Percentiles rank a stretch among this genome's conserved stretches.
Conservation (phyloP, 768 basidiomycete species). For the Tulasnella sp. region DNA sequence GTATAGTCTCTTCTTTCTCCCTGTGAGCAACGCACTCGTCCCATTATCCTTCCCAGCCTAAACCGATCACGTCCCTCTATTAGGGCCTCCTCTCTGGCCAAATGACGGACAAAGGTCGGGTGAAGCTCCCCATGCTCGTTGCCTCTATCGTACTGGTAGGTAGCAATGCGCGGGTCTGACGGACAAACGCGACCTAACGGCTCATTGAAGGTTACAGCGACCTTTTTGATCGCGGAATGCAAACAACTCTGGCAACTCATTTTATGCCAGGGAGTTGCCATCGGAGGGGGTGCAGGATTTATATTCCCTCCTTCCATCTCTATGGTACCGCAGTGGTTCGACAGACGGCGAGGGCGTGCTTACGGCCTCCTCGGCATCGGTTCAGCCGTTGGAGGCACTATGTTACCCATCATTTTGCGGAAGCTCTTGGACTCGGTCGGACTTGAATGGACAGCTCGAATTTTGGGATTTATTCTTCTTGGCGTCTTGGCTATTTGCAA, state of each 20-base stretch:
- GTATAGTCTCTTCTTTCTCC: conserved; percentile 29
- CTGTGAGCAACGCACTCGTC: background rate
- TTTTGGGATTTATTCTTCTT: conserved; percentile 21
- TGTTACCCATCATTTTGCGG: conserved; percentile 36
- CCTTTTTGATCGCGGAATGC: conserved; percentile 29
- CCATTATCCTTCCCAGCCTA: no score
- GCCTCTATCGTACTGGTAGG: conserved; percentile 10
- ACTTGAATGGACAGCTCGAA: conserved; percentile 24
- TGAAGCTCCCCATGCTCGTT: conserved; percentile 2
- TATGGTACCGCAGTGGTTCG: conserved; percentile 29
- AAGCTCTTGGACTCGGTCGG: conserved; percentile 35
- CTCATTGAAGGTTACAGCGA: background rate
- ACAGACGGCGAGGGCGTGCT: conserved; percentile 55
- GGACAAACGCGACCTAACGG: background rate
- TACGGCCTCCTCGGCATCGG: conserved; percentile 62
- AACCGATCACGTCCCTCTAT: background rate
- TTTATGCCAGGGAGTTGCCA: conserved; percentile 29
- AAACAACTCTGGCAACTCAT: conserved; percentile 32
- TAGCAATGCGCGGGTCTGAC: background rate
- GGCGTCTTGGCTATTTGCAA: conserved; percentile 37
- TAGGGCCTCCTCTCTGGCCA: conserved; percentile 29
- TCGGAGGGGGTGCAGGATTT: conserved; percentile 23
- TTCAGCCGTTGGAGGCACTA: conserved; percentile 27
- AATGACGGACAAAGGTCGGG: conserved; percentile 18
- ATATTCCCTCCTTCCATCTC: conserved; percentile 16